These are phyloP conservation scores for Leccinum longicurvipes DNA, from an alignment of 768 basidiomycete genomes.

Conservation along the genomic window DNA sequence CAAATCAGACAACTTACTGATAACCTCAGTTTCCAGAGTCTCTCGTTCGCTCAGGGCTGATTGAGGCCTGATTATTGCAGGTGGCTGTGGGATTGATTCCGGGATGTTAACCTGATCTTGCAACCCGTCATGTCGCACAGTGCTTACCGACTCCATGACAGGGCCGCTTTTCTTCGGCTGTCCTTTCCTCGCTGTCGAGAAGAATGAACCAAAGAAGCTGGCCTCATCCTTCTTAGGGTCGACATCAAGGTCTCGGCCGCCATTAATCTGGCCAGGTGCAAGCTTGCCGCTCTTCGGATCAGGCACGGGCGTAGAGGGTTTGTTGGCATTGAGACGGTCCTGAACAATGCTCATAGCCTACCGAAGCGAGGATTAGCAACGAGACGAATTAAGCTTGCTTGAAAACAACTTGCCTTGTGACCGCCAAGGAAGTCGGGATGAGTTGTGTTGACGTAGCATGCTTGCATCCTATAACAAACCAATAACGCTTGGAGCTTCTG, in stretches of 20 bases:
- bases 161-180: conserved; percentile 61
- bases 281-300: conserved; percentile 75
- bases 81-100: conserved; percentile 50
- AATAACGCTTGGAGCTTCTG: background rate
- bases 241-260: conserved; percentile 91
- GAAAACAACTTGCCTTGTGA: conserved; percentile 58
- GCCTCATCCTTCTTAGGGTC: conserved; percentile 85
- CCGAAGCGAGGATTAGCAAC: conserved; percentile 4
- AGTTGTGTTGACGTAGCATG: conserved; percentile 98
- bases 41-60: conserved; percentile 90
- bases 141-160: conserved; percentile 54
- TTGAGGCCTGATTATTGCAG: conserved; percentile 84
- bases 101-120: conserved; percentile 1
- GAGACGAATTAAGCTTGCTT: background rate
- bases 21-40: conserved; percentile 98
- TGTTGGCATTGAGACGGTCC: conserved; percentile 79
- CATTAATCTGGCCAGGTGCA: conserved; percentile 68
- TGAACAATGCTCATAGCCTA: conserved; percentile 87
- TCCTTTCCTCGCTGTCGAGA: conserved; percentile 62
- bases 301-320: conserved; percentile 50
- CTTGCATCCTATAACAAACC: conserved; percentile 74
- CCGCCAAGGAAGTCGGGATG: conserved; percentile 98
- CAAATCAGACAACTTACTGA: conserved; percentile 65
- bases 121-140: conserved; percentile 9
- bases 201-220: conserved; percentile 96